phyloP scores from a whole-genome alignment of 768 basidiomycete genomes.

The Dentipellis sp. region DNA sequence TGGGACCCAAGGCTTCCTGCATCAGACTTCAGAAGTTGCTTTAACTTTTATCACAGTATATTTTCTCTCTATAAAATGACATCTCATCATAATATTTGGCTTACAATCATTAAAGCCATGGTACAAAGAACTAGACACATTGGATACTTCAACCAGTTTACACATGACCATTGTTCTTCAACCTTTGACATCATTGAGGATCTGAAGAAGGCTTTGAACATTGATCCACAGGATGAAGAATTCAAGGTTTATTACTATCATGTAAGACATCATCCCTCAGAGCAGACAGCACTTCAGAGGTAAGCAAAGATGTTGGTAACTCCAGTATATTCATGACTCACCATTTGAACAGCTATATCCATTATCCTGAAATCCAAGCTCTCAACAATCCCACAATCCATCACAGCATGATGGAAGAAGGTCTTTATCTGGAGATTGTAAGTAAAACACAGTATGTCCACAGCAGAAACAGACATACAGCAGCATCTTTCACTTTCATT shows the following conservation, averaged over 20 bases:
- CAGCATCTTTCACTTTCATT: no score
- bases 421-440: no score
- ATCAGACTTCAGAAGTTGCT: no score
- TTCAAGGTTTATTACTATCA: neutral
- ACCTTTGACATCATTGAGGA: neutral
- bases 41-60: no score
- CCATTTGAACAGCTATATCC: neutral
- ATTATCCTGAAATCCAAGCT: no score
- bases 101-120: neutral
- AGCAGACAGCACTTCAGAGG: neutral
- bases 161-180: neutral
- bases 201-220: neutral
- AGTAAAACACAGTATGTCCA: no score
- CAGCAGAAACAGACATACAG: no score
- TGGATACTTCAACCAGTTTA: neutral
- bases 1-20: no score
- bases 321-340: neutral
- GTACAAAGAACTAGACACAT: neutral
- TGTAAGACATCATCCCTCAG: neutral
- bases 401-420: no score
- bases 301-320: neutral
- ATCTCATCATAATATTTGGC: neutral
- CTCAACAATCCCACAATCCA: no score
- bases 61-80: no score
- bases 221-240: neutral